phyloP scores from a whole-genome alignment of 139 green algal genomes.

The Tetraselmis striata region DNA sequence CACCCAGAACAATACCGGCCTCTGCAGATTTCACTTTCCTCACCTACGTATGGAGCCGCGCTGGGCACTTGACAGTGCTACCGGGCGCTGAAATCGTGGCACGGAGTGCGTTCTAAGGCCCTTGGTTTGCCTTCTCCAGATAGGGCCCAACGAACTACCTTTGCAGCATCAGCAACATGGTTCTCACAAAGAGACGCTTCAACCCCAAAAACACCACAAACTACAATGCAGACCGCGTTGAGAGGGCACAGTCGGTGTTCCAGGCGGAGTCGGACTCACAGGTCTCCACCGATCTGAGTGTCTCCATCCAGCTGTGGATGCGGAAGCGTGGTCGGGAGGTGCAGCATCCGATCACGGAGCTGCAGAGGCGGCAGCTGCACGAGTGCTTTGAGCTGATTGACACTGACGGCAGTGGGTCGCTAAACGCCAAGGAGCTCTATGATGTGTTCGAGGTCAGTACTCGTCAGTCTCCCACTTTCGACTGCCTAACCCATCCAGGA shows the following conservation, averaged over 20 bases:
- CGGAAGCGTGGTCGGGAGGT: neutral
- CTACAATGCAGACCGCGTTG: neutral
- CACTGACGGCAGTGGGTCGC: conserved; percentile 10
- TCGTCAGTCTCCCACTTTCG: no score
- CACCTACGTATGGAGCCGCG: no score
- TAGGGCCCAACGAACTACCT: no score
- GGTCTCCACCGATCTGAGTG: neutral
- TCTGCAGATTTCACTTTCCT: no score
- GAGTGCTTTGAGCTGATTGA: conserved; percentile 25
- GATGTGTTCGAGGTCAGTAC: conserved; percentile 15
- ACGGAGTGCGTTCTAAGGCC: no score
- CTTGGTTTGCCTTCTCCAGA: no score
- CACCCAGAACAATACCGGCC: no score
- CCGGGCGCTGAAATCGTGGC: no score
- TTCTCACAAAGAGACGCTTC: neutral
- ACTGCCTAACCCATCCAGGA: no score
- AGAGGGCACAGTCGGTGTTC: neutral
- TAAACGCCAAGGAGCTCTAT: conserved; percentile 4
- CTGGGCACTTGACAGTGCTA: no score
- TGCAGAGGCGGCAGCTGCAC: neutral
- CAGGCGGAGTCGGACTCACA: neutral
- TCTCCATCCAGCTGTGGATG: neutral
- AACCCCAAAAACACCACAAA: neutral
- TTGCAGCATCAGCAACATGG: no score
- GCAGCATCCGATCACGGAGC: neutral